These are phyloP conservation scores for Boletus vinaceobasis DNA, from an alignment of 768 basidiomycete genomes.

Conservation along the genomic window DNA sequence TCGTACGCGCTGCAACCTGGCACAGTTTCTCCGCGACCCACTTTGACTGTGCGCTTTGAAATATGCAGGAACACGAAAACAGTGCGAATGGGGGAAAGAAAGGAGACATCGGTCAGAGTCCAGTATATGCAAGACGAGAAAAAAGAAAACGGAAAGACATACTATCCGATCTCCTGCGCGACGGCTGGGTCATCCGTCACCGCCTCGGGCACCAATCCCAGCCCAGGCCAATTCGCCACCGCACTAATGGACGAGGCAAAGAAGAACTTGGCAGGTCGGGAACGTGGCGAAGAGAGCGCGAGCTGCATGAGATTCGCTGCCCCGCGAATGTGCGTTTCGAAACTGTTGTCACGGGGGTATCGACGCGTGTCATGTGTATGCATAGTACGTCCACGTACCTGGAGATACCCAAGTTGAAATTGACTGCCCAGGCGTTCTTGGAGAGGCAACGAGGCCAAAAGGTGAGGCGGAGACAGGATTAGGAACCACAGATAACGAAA, in stretches of 20 bases:
- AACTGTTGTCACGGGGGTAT: slow-evolving; percentile 18
- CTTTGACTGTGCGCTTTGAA: slow-evolving; percentile 36
- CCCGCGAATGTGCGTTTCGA: slow-evolving; percentile 47
- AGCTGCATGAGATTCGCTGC: slow-evolving; percentile 50
- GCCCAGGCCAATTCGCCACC: slow-evolving; percentile 20
- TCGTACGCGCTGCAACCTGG: slow-evolving; percentile 37
- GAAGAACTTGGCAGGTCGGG: slow-evolving; percentile 40
- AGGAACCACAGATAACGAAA: neutral
- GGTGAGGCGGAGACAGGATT: neutral
- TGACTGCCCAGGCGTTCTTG: slow-evolving; percentile 57
- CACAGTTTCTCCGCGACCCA: slow-evolving; percentile 55
- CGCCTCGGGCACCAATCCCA: slow-evolving; percentile 19
- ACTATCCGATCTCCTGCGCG: slow-evolving; percentile 35
- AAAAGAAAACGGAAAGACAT: slow-evolving; percentile 5
- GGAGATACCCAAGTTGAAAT: slow-evolving; percentile 43
- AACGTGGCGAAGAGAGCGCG: slow-evolving; percentile 36
- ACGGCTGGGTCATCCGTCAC: slow-evolving; percentile 23
- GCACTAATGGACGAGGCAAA: slow-evolving; percentile 49
- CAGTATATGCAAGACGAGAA: neutral
- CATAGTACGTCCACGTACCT: slow-evolving; percentile 8
- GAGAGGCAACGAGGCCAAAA: neutral
- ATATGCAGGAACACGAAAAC: no score
- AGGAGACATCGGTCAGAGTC: neutral
- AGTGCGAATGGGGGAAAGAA: neutral
- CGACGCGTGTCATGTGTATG: neutral